Base-by-base conservation (phyloP, 1,284 basidiomycete genomes). In the Boletellus sp. region DNA sequence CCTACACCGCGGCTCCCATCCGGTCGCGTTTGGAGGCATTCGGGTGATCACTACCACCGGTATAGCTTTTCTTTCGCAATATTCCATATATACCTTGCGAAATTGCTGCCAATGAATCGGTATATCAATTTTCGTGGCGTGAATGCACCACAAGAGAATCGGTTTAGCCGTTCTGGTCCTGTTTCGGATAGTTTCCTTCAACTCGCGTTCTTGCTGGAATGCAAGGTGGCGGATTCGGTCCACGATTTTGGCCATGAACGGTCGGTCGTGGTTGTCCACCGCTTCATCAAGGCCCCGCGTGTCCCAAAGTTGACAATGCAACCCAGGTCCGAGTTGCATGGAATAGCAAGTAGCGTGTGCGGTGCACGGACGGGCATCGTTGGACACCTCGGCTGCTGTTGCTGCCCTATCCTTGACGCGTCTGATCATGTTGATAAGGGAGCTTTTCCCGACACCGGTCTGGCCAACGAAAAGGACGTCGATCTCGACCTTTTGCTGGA, bases 261-360 rank as follows among this genome's bases (percentile, higher is more conserved):
- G 12, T 5, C 52, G 49, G 21, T 50, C 40, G 13, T 40, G 41
- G 24, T 30, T n/a, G 12, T 52, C 63, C 11, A 39, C 55, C 0
- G 58, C 60, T 52, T 68, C 62, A 16, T 55, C 52, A 19, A 64
- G 64, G 40, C 62, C 62, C 3, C 59, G 62, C 16, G 64, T 64
- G 38, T 64, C 62, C 62, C 62, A 64, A 18, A 64, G 62, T 26
- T 33, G 37, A 40, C 51, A 64, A 36, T 33, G 43, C 44, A 50
- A 19, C 26, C 39, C 50, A 3, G 38, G 8, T 28, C 10, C 58
- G 15, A 55, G 49, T 2, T 38, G 10, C 10, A 8, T 18, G n/a
- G 38, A 3, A 46, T 64, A 67, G 13, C 42, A 8, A 18, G n/a
- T 49, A 8, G 55, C 42, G 0, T 52, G 44, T 24, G 1, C 8